Evolutionary conservation across 352 stramenopile genomes (phyloP).

Genomic region (Phytophthora citricola): DNA sequence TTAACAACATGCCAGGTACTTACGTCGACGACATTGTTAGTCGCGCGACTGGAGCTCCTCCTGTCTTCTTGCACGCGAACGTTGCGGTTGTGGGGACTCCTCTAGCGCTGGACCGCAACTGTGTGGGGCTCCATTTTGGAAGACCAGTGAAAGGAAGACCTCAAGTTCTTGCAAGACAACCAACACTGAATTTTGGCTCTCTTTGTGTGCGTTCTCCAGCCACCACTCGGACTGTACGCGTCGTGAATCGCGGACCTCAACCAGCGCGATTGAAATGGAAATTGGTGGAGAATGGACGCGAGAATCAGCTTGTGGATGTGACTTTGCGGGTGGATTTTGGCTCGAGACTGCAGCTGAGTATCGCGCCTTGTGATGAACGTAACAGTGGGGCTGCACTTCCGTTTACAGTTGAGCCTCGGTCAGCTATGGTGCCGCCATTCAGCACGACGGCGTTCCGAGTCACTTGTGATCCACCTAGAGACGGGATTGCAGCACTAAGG

Average conservation of each 20-base stretch:
- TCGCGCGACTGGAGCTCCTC: constrained; percentile 52
- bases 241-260: constrained; percentile 77
- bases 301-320: constrained; percentile 65
- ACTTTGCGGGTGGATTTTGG: constrained; percentile 64
- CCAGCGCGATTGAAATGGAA: constrained; percentile 65
- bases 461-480: constrained; percentile 47
- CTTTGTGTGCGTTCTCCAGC: constrained; percentile 47
- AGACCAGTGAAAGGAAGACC: constrained; percentile 23
- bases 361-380: constrained; percentile 42
- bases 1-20: constrained; percentile 80
- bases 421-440: constrained; percentile 38
- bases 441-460: constrained; percentile 51
- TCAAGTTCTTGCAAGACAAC: constrained; percentile 12
- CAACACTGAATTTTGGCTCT: constrained; percentile 57
- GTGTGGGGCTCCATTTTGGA: constrained; percentile 60
- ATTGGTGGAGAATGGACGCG: constrained; percentile 50
- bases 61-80: constrained; percentile 64
- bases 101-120: constrained; percentile 66
- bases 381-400: constrained; percentile 36
- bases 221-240: constrained; percentile 57
- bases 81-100: constrained; percentile 66
- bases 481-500: constrained; percentile 28
- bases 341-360: constrained; percentile 49
- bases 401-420: constrained; percentile 48
- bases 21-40: constrained; percentile 76